Evolutionary conservation across 2,329 filamentous ascomycete genomes (phyloP).

Genomic region (Alternaria infectoria): DNA sequence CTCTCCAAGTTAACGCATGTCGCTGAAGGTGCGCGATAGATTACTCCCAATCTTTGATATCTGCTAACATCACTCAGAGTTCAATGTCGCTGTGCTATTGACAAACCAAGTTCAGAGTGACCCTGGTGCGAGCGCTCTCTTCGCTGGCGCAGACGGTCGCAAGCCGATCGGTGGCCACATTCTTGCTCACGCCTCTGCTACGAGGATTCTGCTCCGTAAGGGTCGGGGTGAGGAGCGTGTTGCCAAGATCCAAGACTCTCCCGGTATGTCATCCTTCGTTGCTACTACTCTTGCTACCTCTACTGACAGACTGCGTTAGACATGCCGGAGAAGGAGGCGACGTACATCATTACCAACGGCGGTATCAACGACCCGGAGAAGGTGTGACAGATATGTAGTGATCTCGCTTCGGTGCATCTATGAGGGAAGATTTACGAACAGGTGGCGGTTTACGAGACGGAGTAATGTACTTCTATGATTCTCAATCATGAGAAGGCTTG

Average conservation of each 20-base stretch:
- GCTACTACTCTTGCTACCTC: constrained; percentile 13
- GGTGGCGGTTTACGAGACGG: neutral
- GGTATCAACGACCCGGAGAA: constrained; percentile 73
- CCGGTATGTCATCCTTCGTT: constrained; percentile 55
- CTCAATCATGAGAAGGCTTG: too few species aligned
- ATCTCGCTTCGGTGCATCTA: neutral
- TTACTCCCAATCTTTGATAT: too few species aligned
- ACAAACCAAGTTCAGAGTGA: constrained; percentile 77
- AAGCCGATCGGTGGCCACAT: constrained; percentile 73
- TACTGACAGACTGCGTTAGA: constrained; percentile 53
- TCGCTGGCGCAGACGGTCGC: constrained; percentile 70
- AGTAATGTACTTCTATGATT: neutral
- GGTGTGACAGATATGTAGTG: constrained; percentile 45
- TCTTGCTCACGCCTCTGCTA: constrained; percentile 72
- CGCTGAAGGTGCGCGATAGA: constrained; percentile 60
- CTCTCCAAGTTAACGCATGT: constrained; percentile 68
- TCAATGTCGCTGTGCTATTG: constrained; percentile 65
- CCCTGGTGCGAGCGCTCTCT: constrained; percentile 70
- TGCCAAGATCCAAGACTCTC: constrained; percentile 72
- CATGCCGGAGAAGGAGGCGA: constrained; percentile 72
- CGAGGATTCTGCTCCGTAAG: constrained; percentile 70
- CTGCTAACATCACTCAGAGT: constrained; percentile 54
- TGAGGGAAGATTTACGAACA: neutral
- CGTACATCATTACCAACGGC: constrained; percentile 72
- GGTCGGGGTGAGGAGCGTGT: constrained; percentile 73